Evolutionary conservation across 2,329 filamentous ascomycete species (phyloP).

Genomic region (Didymella glomerata): DNA sequence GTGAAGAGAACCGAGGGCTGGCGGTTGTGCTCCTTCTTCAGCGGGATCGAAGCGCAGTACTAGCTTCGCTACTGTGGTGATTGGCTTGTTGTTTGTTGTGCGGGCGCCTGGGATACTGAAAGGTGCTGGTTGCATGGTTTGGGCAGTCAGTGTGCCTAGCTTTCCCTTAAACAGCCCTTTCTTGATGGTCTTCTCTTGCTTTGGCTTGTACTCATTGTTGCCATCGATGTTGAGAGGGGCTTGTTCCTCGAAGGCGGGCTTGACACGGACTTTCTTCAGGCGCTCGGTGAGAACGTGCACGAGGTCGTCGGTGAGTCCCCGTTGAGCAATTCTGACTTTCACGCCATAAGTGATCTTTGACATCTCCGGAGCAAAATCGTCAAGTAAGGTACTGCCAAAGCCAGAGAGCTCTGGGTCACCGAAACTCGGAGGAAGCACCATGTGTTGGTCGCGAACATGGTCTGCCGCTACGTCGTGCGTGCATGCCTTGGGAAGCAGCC

Average conservation of each 20-base stretch:
- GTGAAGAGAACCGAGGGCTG: slow-evolving; percentile 60
- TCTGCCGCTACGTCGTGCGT: slow-evolving; percentile 61
- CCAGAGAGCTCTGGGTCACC: slow-evolving; percentile 65
- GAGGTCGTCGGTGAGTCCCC: slow-evolving; percentile 50
- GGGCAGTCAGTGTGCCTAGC: slow-evolving; percentile 65
- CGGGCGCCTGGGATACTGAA: slow-evolving; percentile 59
- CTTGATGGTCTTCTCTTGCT: slow-evolving; percentile 66
- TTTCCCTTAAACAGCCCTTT: slow-evolving; percentile 68
- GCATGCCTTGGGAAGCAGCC: slow-evolving; percentile 67
- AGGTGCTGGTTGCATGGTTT: slow-evolving; percentile 66
- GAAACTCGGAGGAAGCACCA: slow-evolving; percentile 67
- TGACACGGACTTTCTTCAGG: slow-evolving; percentile 65
- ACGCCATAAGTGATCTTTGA: slow-evolving; percentile 66
- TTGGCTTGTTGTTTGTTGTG: slow-evolving; percentile 50
- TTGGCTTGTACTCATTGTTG: slow-evolving; percentile 61
- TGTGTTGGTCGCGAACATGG: slow-evolving; percentile 64
- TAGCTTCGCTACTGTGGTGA: slow-evolving; percentile 64
- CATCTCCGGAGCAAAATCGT: slow-evolving; percentile 72
- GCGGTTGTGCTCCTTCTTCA: slow-evolving; percentile 60
- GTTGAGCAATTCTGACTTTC: slow-evolving; percentile 57
- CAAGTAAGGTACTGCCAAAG: slow-evolving; percentile 60
- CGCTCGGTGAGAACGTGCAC: slow-evolving; percentile 59
- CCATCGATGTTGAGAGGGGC: slow-evolving; percentile 64
- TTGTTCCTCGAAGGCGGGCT: slow-evolving; percentile 66
- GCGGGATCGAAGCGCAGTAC: slow-evolving; percentile 68